Evolutionary conservation across 2,329 filamentous ascomycete genomes (phyloP).

Genomic region (Cladosporium sp.): DNA sequence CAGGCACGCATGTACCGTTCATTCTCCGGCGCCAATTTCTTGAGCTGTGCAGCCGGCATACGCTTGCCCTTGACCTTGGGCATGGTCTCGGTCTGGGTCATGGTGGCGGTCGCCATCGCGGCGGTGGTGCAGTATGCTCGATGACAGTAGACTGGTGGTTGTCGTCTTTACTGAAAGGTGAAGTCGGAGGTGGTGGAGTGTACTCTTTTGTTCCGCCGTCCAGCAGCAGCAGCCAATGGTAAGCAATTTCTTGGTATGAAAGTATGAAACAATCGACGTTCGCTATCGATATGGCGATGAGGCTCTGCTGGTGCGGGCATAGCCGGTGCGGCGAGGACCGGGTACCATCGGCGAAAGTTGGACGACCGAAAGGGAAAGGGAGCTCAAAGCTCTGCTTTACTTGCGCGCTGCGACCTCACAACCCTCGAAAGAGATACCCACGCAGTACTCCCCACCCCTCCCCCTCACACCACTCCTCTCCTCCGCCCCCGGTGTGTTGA

Average conservation of each 20-base stretch:
- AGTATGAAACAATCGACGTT: neutral
- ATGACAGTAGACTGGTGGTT: neutral
- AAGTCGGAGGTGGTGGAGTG: neutral
- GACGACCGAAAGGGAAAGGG: neutral
- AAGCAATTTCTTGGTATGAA: neutral
- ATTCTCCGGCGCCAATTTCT: constrained; percentile 82
- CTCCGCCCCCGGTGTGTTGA: neutral
- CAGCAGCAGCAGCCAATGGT: neutral
- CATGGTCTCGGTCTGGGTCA: constrained; percentile 49
- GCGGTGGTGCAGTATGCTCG: neutral
- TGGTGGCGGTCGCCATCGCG: constrained; percentile 53
- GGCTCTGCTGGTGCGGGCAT: neutral
- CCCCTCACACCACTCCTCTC: constrained; percentile 4
- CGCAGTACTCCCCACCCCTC: constrained; percentile 1
- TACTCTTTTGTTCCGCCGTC: neutral
- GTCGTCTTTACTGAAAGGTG: neutral
- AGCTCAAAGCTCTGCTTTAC: constrained; percentile 2
- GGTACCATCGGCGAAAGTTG: constrained; percentile 1
- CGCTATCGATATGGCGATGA: neutral
- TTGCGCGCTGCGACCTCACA: neutral
- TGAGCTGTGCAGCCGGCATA: constrained; percentile 28
- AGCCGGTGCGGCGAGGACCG: neutral
- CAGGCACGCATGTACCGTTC: constrained; percentile 92
- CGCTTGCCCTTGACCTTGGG: constrained; percentile 58
- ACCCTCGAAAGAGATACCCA: neutral